Base-by-base conservation (phyloP, 768 basidiomycete species). In the Galerina marginata region DNA sequence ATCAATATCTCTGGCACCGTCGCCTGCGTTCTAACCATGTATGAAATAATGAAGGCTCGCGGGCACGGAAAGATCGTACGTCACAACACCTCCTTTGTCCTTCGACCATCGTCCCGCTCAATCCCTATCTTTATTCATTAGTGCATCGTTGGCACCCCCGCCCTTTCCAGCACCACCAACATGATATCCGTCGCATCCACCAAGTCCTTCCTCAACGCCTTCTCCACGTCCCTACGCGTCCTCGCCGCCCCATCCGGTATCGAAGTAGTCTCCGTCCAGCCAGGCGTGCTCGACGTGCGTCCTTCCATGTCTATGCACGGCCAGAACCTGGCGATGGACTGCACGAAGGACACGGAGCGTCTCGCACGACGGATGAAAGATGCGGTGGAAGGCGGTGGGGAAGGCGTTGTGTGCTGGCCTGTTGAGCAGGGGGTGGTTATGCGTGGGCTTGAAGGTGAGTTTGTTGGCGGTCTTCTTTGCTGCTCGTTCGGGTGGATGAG, bases 181-280 rank as follows among this genome's bases (percentile, higher is more conserved):
- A 73, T 74, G 70, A 72, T 76, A 11, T 62, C 70, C 20, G 72
- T 72, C 56, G 68, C 72, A 2, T 69, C 75, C 15, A 74, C 71
- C 36, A 74, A 74, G 39, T 56, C 73, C 0, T 74, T 74, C 54
- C 60, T 76, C 59, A 73, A 74, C 56, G 74, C 69, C 5, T 74
- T 76, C 59, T 56, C 66, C 4, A 64, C 67, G 1, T 71, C 70
- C 14, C 69, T 76, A 16, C 72, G 72, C 51, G 55, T 69, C 15
- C 63, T 74, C 11, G 75, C 71, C 1, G 63, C 68, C 1, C 64
- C 66, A 1, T 61, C 29, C 20, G 69, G 68, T 2, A 49, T 72
- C 14, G 71, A 75, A 11, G 71, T 73, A 16, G 60, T 73, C 16
- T 64, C 65, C 15, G 69, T 68, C 37, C 65, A 69, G 40, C 73